phyloP scores from a whole-genome alignment of 805 yeast species.

The Candida rishiriensis region DNA sequence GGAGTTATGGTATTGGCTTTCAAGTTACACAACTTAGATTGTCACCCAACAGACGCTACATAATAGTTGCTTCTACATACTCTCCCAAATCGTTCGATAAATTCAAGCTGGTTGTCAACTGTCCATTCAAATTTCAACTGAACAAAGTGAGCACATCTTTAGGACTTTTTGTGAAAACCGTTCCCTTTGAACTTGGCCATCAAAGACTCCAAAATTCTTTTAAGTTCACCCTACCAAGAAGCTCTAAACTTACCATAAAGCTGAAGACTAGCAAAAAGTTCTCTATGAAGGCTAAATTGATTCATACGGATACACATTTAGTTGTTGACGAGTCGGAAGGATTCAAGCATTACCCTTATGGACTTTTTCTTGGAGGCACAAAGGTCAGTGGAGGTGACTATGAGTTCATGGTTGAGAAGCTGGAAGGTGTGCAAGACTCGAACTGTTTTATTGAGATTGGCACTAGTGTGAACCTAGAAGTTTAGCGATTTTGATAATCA shows the following conservation, averaged over 20 bases:
- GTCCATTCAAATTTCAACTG: constrained; percentile 7
- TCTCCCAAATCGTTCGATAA: constrained; percentile 25
- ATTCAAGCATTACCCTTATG: not conserved
- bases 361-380: constrained; percentile 2
- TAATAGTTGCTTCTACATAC: constrained; percentile 44
- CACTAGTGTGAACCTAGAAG: not conserved
- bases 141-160: constrained; percentile 6
- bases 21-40: constrained; percentile 21
- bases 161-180: constrained; percentile 8
- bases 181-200: not conserved
- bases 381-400: constrained; percentile 1
- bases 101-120: constrained; percentile 32
- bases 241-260: constrained; percentile 3
- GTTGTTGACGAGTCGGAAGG: not conserved
- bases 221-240: constrained; percentile 6
- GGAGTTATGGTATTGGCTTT: constrained; percentile 31
- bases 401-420: not conserved
- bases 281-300: not conserved
- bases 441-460: constrained; percentile 1
- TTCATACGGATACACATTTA: not conserved
- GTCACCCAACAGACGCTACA: constrained; percentile 35
- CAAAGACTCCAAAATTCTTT: not conserved
- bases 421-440: not conserved
- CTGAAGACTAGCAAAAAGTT: not conserved
- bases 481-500: too few relatives aligned